These are phyloP conservation scores for Ophiostoma pallidulum DNA, from an alignment of 2,329 filamentous ascomycete species.

Conservation along the genomic window DNA sequence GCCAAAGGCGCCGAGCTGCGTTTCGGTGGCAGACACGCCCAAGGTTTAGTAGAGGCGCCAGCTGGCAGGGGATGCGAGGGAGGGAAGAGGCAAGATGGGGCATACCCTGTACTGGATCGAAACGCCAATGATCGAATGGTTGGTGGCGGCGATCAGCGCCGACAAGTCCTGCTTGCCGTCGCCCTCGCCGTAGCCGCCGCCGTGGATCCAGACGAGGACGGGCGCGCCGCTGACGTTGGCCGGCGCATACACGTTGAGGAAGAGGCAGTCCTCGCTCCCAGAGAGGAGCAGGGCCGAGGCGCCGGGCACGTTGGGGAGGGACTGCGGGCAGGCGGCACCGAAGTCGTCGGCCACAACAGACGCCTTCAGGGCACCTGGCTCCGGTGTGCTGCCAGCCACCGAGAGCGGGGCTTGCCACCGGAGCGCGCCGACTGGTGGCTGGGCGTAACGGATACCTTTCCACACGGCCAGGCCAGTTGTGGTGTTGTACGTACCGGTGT, in stretches of 20 bases:
- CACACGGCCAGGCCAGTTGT: not conserved
- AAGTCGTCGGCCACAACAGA: conserved; percentile 16
- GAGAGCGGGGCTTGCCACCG: conserved; percentile 5
- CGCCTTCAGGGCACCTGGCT: no score
- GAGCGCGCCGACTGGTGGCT: not conserved
- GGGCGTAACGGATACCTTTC: conserved; percentile 9
- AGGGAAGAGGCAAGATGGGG: not conserved
- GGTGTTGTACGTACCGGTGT: conserved; percentile 15
- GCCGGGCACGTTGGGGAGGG: not conserved
- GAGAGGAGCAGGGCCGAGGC: not conserved
- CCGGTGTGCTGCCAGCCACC: not conserved
- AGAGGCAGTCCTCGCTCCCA: conserved; percentile 32
- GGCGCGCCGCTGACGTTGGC: conserved; percentile 22
- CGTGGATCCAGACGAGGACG: conserved; percentile 43
- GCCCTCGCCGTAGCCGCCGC: conserved; percentile 21
- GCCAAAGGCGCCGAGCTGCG: conserved; percentile 16
- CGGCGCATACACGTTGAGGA: conserved; percentile 35
- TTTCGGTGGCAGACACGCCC: no score
- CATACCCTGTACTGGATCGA: conserved; percentile 21
- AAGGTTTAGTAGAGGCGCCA: no score
- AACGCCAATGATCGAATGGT: conserved; percentile 19
- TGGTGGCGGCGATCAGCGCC: conserved; percentile 18
- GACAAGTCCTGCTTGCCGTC: conserved; percentile 17
- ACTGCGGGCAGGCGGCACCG: conserved; percentile 15
- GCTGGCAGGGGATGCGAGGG: no score